These are phyloP conservation scores for Pseudozyma sp. DNA, from an alignment of 1,284 basidiomycete genomes.

Conservation along the genomic window DNA sequence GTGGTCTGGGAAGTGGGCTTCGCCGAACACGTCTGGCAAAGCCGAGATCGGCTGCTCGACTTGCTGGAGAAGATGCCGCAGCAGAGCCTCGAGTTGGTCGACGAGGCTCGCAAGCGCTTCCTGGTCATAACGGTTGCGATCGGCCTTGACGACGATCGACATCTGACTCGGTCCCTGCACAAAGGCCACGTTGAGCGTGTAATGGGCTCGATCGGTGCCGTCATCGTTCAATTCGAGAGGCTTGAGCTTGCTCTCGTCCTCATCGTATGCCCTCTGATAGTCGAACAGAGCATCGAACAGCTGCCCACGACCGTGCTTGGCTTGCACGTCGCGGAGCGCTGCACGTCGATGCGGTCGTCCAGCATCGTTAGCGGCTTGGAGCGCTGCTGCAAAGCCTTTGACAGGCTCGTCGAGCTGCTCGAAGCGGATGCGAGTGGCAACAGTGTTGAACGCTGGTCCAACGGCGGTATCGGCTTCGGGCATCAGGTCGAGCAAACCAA, in stretches of 20 bases:
- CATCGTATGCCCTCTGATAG: constrained; percentile 46
- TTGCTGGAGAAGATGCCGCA: constrained; percentile 18
- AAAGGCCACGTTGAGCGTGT: constrained; percentile 61
- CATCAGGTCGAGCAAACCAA: constrained; percentile 53
- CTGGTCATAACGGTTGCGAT: constrained; percentile 22
- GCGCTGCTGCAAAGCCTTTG: constrained; percentile 15
- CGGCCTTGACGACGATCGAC: constrained; percentile 50
- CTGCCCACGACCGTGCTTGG: constrained; percentile 23
- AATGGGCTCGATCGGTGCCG: constrained; percentile 40
- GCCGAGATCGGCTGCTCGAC: constrained; percentile 18
- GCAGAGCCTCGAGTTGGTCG: constrained; percentile 31
- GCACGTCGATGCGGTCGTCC: constrained; percentile 56
- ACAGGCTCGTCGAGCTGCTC: constrained; percentile 12
- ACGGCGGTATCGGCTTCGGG: constrained; percentile 54
- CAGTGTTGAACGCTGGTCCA: constrained; percentile 64
- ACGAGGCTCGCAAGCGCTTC: constrained; percentile 22
- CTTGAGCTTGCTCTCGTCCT: constrained; percentile 6
- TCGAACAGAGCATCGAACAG: constrained; percentile 64
- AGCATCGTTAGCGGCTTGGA: constrained; percentile 53
- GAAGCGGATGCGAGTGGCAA: constrained; percentile 52
- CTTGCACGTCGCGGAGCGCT: constrained; percentile 55
- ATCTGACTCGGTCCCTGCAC: constrained; percentile 39
- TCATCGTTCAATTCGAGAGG: constrained; percentile 12
- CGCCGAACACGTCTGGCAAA: constrained; percentile 11
- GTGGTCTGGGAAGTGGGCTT: constrained; percentile 14